These are phyloP conservation scores for Selaginella tamariscina DNA, from an alignment of 75 land plant species.

Conservation along the genomic window DNA sequence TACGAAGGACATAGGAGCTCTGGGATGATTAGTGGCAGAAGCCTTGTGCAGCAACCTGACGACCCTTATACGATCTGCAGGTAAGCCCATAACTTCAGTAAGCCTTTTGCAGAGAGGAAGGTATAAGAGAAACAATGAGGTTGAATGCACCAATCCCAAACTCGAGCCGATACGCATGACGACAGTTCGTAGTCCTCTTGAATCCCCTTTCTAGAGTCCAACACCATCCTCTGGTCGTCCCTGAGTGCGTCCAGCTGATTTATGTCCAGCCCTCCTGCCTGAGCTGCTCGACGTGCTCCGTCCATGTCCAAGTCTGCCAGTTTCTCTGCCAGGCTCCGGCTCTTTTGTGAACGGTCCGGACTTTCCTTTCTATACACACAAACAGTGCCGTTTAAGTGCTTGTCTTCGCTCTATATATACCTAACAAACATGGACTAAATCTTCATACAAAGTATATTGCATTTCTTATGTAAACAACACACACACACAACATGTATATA, in stretches of 20 bases:
- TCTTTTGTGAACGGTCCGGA: neutral
- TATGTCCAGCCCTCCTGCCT: neutral
- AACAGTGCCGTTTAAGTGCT: neutral
- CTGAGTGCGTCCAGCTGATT: neutral
- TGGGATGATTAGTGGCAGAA: conserved; percentile 20
- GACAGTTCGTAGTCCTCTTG: conserved; percentile 28
- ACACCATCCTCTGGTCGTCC: neutral
- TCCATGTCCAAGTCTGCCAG: neutral
- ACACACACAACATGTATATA: neutral
- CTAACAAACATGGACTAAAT: no score
- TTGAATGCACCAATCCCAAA: conserved; percentile 34
- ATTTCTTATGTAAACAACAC: no score
- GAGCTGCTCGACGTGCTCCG: neutral
- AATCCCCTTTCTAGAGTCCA: conserved; percentile 16
- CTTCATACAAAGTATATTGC: no score
- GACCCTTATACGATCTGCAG: conserved; percentile 25
- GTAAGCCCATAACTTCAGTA: conserved; percentile 28
- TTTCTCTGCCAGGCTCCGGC: neutral
- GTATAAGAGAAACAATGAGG: conserved; percentile 29
- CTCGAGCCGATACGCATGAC: conserved; percentile 25
- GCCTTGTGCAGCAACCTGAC: conserved; percentile 19
- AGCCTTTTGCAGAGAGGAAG: conserved; percentile 25
- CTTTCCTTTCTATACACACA: neutral
- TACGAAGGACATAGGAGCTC: conserved; percentile 25
- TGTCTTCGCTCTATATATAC: no score